These are phyloP conservation scores for Alternaria sp. DNA, from an alignment of 2,329 filamentous ascomycete species.

Conservation along the genomic window DNA sequence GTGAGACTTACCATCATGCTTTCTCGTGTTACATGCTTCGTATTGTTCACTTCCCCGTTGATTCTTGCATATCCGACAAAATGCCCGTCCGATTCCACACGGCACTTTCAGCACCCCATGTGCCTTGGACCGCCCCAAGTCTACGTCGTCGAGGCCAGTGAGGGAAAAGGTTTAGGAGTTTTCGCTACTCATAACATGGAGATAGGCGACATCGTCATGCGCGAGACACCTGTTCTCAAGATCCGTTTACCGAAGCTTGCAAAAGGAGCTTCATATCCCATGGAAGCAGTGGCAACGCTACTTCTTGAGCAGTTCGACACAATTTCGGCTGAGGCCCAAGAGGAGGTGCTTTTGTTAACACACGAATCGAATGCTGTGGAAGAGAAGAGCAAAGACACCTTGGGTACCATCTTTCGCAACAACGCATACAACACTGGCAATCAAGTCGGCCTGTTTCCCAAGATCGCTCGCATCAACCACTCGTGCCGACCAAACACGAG, in stretches of 20 bases:
- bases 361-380: constrained; percentile 34
- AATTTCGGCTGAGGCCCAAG: constrained; percentile 32
- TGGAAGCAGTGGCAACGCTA: constrained; percentile 32
- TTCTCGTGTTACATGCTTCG: neutral
- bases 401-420: constrained; percentile 47
- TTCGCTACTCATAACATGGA: constrained; percentile 52
- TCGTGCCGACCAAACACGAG: constrained; percentile 50
- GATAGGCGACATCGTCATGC: constrained; percentile 52
- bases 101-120: constrained; percentile 26
- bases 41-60: neutral
- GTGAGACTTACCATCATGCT: constrained; percentile 1
- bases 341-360: constrained; percentile 41
- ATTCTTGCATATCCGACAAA: constrained; percentile 18
- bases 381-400: constrained; percentile 29
- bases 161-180: constrained; percentile 55
- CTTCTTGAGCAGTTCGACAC: constrained; percentile 37
- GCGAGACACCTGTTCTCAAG: constrained; percentile 52
- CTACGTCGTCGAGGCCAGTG: constrained; percentile 44
- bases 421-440: constrained; percentile 49
- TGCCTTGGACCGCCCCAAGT: constrained; percentile 38
- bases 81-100: constrained; percentile 23
- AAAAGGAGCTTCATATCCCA: constrained; percentile 40
- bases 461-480: constrained; percentile 51
- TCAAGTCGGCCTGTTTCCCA: constrained; percentile 46
- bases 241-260: constrained; percentile 41